phyloP scores from a whole-genome alignment of 139 green algal species.

The Astrephomene gubernaculifera region DNA sequence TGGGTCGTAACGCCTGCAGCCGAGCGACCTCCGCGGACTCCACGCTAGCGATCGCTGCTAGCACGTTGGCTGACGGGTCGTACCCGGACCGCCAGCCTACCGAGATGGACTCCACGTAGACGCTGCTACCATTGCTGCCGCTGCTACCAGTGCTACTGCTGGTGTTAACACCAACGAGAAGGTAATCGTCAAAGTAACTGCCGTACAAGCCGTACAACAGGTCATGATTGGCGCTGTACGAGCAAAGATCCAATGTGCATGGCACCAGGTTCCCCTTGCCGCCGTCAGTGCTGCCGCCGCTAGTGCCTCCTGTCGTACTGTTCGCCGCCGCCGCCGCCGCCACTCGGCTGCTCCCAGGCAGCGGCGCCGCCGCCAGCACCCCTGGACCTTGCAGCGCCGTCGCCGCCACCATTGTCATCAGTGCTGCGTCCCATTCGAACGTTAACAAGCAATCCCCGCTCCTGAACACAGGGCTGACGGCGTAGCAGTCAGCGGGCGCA shows the following conservation, averaged over 20 bases:
- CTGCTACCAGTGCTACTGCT: too few species aligned
- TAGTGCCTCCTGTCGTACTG: too few species aligned
- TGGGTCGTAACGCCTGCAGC: background rate
- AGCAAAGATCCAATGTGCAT: background rate
- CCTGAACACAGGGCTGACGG: background rate
- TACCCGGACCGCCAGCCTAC: background rate
- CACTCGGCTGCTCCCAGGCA: conserved; percentile 1
- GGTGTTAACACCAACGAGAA: too few species aligned
- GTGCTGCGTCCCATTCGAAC: background rate
- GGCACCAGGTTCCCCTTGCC: background rate
- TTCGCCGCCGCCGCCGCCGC: background rate
- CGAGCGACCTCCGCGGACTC: background rate
- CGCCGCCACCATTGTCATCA: background rate
- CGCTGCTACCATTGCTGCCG: background rate
- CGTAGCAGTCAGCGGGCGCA: background rate
- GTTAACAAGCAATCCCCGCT: background rate
- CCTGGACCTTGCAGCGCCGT: background rate
- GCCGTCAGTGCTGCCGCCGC: too few species aligned
- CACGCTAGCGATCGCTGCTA: background rate
- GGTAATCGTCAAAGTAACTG: background rate
- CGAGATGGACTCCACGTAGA: too few species aligned
- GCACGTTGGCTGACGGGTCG: background rate
- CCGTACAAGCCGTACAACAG: background rate
- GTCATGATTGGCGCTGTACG: background rate
- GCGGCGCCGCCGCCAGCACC: background rate